Conservation (phyloP, 2,329 filamentous ascomycete genomes). For the Aureobasidium sp. region DNA sequence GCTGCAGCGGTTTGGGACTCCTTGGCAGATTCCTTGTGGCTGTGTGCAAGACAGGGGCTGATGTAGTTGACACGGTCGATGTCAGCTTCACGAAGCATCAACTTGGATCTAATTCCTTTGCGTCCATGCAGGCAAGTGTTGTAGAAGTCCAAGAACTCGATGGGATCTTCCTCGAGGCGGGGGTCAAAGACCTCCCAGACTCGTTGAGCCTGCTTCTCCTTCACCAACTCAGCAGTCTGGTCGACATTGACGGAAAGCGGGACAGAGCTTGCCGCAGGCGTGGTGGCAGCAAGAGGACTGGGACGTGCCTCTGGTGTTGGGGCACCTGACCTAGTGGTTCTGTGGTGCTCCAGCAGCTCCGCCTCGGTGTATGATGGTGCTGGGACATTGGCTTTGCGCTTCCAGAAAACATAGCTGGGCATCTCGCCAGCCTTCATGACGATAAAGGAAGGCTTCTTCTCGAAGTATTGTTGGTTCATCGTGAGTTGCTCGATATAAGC, state of each 20-base stretch:
- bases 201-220: neutral
- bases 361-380: neutral
- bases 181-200: conserved; percentile 8
- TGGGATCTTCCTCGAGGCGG: neutral
- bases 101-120: neutral
- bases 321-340: neutral
- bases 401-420: conserved; percentile 3
- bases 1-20: neutral
- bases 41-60: conserved; percentile 10
- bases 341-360: neutral
- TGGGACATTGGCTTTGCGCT: neutral
- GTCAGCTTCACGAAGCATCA: conserved; percentile 13
- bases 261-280: neutral
- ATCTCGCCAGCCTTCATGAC: neutral
- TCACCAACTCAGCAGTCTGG: neutral
- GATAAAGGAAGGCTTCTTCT: neutral
- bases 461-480: neutral
- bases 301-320: neutral
- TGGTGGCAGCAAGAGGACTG: neutral
- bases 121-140: neutral
- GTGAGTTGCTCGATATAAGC: neutral
- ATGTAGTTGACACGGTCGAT: conserved; percentile 9
- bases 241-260: neutral
- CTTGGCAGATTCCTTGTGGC: neutral
- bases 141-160: conserved; percentile 13